A percentile compares a stretch with the other conserved stretches of the same genome.
Evolutionary conservation across 345 rosid species (phyloP).

Genomic region (Moringa oleifera): DNA sequence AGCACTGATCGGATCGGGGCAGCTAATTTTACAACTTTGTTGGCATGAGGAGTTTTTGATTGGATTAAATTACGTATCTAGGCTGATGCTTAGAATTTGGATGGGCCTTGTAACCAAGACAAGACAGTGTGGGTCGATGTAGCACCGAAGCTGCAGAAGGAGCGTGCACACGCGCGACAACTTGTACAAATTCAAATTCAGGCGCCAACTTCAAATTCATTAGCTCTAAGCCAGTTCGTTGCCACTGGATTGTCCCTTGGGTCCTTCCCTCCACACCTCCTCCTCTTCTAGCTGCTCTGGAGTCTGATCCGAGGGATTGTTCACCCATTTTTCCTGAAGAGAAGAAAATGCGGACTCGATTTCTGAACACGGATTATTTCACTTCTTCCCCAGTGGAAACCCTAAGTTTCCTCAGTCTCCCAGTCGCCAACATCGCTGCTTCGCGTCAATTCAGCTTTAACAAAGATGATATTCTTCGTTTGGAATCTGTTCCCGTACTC

Average conservation of each 20-base stretch:
- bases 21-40: too few relatives aligned
- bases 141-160: too few relatives aligned
- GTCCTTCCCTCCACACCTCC: not conserved
- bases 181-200: too few relatives aligned
- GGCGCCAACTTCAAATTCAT: constrained; percentile 40
- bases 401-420: constrained; percentile 59
- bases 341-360: constrained; percentile 62
- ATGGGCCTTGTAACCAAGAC: too few relatives aligned
- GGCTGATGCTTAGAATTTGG: too few relatives aligned
- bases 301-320: not conserved
- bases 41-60: too few relatives aligned
- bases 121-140: too few relatives aligned
- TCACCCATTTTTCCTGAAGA: too few relatives aligned
- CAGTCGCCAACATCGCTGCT: constrained; percentile 40
- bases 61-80: too few relatives aligned
- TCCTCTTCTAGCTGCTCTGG: constrained; percentile 4
- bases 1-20: too few relatives aligned
- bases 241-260: not conserved
- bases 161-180: too few relatives aligned
- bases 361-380: constrained; percentile 58
- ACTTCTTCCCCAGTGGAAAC: constrained; percentile 35
- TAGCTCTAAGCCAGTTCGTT: not conserved
- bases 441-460: constrained; percentile 15
- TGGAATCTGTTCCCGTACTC: constrained; percentile 21
- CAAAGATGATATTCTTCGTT: constrained; percentile 26